Evolutionary conservation across 495 filamentous ascomycete species (phyloP).

Genomic region (Aspergillus sparsus): DNA sequence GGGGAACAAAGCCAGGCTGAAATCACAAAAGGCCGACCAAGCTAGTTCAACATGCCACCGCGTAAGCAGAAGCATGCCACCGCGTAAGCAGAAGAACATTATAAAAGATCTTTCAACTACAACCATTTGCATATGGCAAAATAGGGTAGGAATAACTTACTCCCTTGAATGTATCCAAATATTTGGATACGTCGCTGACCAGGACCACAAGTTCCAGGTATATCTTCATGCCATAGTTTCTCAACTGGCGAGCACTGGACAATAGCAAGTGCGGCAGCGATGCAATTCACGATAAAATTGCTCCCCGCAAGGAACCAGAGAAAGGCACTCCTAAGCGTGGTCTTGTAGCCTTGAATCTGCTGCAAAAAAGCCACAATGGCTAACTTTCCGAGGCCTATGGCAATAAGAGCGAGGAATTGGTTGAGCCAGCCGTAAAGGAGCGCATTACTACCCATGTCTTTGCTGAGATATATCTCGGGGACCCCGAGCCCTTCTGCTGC

Average conservation of each 20-base stretch:
- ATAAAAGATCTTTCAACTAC: not conserved
- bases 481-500: conserved; percentile 11
- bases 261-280: conserved; percentile 6
- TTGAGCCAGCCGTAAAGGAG: conserved; percentile 17
- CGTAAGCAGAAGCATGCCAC: too few relatives aligned
- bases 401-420: conserved; percentile 11
- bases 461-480: not conserved
- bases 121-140: not conserved
- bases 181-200: conserved; percentile 9
- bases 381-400: conserved; percentile 14
- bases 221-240: conserved; percentile 4
- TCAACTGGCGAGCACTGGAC: conserved; percentile 3
- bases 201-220: not conserved
- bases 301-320: conserved; percentile 12
- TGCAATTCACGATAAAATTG: conserved; percentile 7
- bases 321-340: not conserved
- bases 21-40: conserved; percentile 12
- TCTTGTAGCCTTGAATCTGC: conserved; percentile 17
- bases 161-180: conserved; percentile 18
- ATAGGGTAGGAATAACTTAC: conserved; percentile 3
- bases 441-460: not conserved
- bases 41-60: not conserved
- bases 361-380: conserved; percentile 11
- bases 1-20: conserved; percentile 10
- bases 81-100: not conserved